Conservation (phyloP, 116 monocot genomes). For the Papilionanthe hybrid region DNA sequence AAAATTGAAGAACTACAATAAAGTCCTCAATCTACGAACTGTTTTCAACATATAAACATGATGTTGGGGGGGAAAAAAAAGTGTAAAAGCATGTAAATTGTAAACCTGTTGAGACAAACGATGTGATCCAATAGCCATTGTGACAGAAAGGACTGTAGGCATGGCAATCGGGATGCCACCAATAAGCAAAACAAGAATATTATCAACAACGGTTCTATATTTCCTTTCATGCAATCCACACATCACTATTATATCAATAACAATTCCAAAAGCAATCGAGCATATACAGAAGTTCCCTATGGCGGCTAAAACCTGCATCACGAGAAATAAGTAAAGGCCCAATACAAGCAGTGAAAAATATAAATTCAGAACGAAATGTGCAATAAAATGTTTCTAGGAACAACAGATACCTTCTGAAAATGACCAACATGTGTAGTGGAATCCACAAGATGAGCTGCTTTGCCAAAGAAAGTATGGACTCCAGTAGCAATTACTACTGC, state of each 20-base stretch:
- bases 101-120: constrained; percentile 38
- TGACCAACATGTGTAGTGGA: constrained; percentile 48
- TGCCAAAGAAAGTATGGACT: constrained; percentile 57
- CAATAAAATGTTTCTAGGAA: not conserved
- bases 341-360: not conserved
- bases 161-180: constrained; percentile 53
- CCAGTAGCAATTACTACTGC: constrained; percentile 56
- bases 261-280: constrained; percentile 43
- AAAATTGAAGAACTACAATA: constrained; percentile 2
- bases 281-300: constrained; percentile 46
- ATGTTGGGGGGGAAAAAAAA: not conserved
- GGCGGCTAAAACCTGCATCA: constrained; percentile 34
- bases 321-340: constrained; percentile 3
- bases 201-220: constrained; percentile 35
- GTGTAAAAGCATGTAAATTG: not conserved
- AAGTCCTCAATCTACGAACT: not conserved
- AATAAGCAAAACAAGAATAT: constrained; percentile 45
- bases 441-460: constrained; percentile 55
- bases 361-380: not conserved
- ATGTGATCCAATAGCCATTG: constrained; percentile 54
- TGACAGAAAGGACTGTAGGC: constrained; percentile 56
- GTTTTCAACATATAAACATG: not conserved
- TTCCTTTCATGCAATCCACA: constrained; percentile 16
- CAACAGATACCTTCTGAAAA: constrained; percentile 40
- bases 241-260: constrained; percentile 39